Conservation (phyloP, 345 rosid species). For the Gynandropsis gynandra region DNA sequence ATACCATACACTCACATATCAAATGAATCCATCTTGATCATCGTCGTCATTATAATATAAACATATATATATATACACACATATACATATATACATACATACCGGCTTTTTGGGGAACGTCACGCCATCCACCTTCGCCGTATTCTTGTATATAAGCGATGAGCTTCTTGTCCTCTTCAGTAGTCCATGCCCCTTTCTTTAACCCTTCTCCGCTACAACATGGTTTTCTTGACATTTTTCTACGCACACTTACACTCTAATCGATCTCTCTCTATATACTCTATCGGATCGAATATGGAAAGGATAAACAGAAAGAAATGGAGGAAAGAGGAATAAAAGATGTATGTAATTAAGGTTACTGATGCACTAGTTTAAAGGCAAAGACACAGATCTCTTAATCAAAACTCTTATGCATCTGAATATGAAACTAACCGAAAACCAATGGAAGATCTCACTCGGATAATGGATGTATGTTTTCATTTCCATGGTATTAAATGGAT, state of each 20-base stretch:
- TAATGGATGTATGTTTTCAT: constrained; percentile 19
- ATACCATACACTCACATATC: not conserved
- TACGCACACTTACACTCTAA: constrained; percentile 8
- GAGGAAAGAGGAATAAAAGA: not conserved
- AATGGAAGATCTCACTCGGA: constrained; percentile 15
- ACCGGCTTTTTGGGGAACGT: constrained; percentile 31
- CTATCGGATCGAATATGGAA: not conserved
- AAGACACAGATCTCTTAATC: constrained; percentile 27
- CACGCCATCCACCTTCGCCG: constrained; percentile 33
- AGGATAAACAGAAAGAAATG: not conserved
- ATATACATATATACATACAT: not conserved
- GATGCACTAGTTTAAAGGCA: constrained; percentile 1
- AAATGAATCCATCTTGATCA: not conserved
- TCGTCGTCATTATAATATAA: too few relatives aligned
- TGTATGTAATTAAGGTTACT: too few relatives aligned
- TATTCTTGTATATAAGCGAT: constrained; percentile 25
- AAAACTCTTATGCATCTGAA: constrained; percentile 31
- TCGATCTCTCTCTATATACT: too few relatives aligned
- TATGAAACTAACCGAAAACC: constrained; percentile 26
- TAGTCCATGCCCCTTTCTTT: constrained; percentile 34
- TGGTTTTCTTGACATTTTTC: constrained; percentile 28
- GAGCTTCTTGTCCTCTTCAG: constrained; percentile 28
- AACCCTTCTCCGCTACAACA: constrained; percentile 29
- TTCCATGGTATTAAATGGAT: not conserved
- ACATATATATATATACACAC: not conserved